These are phyloP conservation scores for Acer yangbiense DNA, from an alignment of 345 rosid species.

Conservation along the genomic window DNA sequence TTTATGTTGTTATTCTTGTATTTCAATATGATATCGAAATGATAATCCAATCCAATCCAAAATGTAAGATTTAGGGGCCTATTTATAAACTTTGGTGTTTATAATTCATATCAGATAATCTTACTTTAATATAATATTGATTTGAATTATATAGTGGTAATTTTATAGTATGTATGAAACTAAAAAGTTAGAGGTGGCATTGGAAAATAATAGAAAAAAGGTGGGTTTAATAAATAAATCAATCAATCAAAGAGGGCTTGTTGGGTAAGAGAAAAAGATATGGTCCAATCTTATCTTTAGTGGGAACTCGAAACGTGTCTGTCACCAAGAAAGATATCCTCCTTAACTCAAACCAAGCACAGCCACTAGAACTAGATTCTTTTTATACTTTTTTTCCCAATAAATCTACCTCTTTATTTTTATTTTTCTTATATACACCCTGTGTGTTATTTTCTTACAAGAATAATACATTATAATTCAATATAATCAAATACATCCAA, in stretches of 20 bases:
- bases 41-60: background rate
- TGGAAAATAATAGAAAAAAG: background rate
- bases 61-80: background rate
- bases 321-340: slow-evolving; percentile 8
- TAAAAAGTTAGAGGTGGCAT: background rate
- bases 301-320: slow-evolving; percentile 26
- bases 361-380: slow-evolving; percentile 24
- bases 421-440: too few relatives aligned
- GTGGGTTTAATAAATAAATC: too few relatives aligned
- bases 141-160: background rate
- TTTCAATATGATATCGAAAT: too few relatives aligned
- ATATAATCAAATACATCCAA: too few relatives aligned
- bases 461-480: too few relatives aligned
- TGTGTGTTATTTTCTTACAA: too few relatives aligned
- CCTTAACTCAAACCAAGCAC: background rate
- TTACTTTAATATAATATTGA: too few relatives aligned
- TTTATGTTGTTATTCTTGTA: too few relatives aligned
- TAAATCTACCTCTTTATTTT: too few relatives aligned
- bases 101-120: too few relatives aligned
- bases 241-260: background rate
- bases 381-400: too few relatives aligned
- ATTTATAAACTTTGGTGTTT: background rate
- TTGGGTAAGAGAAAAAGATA: slow-evolving; percentile 38
- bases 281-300: slow-evolving; percentile 33
- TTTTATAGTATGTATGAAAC: background rate